These are phyloP conservation scores for Fusarium tupiense DNA, from an alignment of 2,329 filamentous ascomycete species.

Conservation along the genomic window DNA sequence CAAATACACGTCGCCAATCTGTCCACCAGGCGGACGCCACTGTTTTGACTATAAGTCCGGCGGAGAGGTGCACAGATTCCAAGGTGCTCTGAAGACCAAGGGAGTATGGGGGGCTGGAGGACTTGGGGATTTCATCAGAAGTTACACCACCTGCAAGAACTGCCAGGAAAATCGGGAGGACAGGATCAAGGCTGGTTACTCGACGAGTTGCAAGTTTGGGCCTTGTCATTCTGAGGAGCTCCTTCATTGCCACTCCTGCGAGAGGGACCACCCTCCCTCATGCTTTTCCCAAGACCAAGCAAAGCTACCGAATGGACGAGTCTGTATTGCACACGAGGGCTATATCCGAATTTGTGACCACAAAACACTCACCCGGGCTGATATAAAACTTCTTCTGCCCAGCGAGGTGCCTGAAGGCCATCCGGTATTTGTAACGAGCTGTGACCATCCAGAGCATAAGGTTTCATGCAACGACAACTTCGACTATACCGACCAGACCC, in stretches of 20 bases:
- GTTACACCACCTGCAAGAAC: not conserved
- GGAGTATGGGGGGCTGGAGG: not conserved
- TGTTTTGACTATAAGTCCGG: not conserved
- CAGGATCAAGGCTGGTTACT: not conserved
- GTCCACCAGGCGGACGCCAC: rapidly evolving
- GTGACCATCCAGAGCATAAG: not conserved
- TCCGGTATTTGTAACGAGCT: not conserved
- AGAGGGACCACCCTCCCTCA: not conserved
- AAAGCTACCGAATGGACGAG: not conserved
- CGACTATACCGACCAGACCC: not conserved
- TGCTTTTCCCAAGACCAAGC: not conserved
- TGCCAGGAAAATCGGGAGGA: not conserved
- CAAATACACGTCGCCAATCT: not conserved
- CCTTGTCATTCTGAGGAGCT: rapidly evolving
- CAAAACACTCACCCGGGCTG: not conserved
- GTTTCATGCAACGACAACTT: not conserved
- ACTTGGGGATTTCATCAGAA: not conserved
- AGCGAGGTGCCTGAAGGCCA: rapidly evolving
- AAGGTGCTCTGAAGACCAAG: rapidly evolving
- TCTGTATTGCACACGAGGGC: not conserved
- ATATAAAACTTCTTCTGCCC: not conserved
- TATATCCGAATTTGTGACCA: not conserved
- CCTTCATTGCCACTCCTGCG: not conserved
- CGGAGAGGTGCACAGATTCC: rapidly evolving
- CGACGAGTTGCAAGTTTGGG: not conserved